phyloP scores from a whole-genome alignment of 2,329 filamentous ascomycete genomes.

The Paecilomyces sp. region DNA sequence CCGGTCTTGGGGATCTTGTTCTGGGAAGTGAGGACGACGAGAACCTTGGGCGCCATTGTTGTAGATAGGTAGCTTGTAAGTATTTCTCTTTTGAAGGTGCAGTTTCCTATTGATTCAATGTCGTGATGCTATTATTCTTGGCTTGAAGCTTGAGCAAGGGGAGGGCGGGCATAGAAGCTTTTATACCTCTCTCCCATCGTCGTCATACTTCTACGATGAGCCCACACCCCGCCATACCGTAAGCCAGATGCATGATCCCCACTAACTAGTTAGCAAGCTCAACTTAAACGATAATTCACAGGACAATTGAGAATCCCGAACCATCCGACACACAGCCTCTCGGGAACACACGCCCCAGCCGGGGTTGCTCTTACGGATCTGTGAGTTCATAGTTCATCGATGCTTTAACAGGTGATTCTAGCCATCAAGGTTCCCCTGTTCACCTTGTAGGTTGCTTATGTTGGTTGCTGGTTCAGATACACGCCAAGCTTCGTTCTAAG shows the following conservation, averaged over 20 bases:
- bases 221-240: no score
- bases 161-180: no score
- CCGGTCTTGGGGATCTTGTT: slow-evolving; percentile 35
- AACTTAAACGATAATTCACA: no score
- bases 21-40: slow-evolving; percentile 64
- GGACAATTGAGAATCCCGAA: no score
- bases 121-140: background rate
- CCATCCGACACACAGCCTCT: background rate
- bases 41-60: slow-evolving; percentile 47
- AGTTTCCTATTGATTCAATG: background rate
- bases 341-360: background rate
- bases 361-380: background rate
- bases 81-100: background rate
- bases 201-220: no score
- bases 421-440: no score
- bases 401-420: background rate
- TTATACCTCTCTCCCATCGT: no score
- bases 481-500: background rate
- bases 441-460: no score
- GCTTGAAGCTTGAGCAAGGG: no score
- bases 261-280: no score
- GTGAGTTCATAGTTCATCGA: background rate
- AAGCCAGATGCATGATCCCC: no score
- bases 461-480: background rate
- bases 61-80: no score